Conservation (phyloP, 192 early-diverging fungal species). For the Entrophospora sp. region DNA sequence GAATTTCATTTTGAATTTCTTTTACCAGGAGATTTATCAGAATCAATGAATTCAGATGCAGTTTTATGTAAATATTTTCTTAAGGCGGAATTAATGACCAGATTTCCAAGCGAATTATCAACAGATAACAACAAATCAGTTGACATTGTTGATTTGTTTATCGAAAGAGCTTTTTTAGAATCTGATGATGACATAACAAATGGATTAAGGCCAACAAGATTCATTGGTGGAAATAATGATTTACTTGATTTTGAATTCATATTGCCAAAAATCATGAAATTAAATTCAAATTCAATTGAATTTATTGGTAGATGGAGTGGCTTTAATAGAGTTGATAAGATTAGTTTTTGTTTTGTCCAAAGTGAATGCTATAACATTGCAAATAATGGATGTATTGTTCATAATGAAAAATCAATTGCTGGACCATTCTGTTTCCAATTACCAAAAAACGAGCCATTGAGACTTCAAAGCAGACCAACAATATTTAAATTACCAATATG, state of each 20-base stretch:
- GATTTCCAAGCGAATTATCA: not conserved
- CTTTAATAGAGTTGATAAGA: not conserved
- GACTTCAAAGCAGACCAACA: constrained; percentile 11
- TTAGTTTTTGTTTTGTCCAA: constrained; percentile 1
- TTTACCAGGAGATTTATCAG: not conserved
- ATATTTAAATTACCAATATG: not conserved
- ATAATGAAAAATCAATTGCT: not conserved
- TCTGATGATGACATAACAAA: not conserved
- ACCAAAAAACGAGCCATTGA: not conserved
- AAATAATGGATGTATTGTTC: not conserved
- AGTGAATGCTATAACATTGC: not conserved
- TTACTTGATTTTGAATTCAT: constrained; percentile 8
- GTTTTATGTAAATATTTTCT: constrained; percentile 6
- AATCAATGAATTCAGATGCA: not conserved
- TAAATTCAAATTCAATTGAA: not conserved
- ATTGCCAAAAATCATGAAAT: not conserved
- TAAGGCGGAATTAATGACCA: not conserved
- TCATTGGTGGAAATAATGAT: not conserved
- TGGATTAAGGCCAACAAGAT: not conserved
- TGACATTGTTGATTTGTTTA: not conserved
- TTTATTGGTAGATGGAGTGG: constrained; percentile 3
- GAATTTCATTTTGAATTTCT: constrained; percentile 10
- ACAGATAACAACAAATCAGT: not conserved
- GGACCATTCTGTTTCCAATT: constrained; percentile 5
- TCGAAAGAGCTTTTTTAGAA: not conserved